A percentile compares a stretch with the other conserved stretches of the same genome.
phyloP scores from a whole-genome alignment of 345 rosid species.

The Streptanthus diversifolius region DNA sequence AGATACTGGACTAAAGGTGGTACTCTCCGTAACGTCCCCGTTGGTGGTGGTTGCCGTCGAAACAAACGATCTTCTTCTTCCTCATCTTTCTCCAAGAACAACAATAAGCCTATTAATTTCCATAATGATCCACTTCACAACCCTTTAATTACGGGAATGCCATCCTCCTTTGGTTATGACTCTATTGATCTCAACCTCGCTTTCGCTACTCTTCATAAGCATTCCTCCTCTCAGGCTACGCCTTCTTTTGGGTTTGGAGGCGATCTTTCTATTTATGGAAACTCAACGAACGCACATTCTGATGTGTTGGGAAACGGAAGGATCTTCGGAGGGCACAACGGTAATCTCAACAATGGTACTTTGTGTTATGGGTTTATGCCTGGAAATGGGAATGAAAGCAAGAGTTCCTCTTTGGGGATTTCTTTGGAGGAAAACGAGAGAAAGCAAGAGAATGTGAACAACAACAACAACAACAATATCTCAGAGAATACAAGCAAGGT shows the following conservation, averaged over 20 bases:
- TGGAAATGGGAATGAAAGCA: slow-evolving; percentile 32
- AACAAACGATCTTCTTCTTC: slow-evolving; percentile 56
- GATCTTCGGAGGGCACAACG: slow-evolving; percentile 43
- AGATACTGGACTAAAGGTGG: slow-evolving; percentile 93
- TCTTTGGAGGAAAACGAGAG: slow-evolving; percentile 35
- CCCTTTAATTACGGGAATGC: slow-evolving; percentile 39
- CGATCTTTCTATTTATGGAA: slow-evolving; percentile 48
- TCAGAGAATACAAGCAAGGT: slow-evolving; percentile 39
- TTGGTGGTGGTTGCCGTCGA: slow-evolving; percentile 84
- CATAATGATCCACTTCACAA: slow-evolving; percentile 32
- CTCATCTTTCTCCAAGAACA: slow-evolving; percentile 40
- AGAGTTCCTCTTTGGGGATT: slow-evolving; percentile 30
- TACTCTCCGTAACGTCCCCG: slow-evolving; percentile 71
- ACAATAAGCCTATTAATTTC: slow-evolving; percentile 40
- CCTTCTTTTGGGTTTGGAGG: slow-evolving; percentile 45
- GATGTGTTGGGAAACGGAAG: slow-evolving; percentile 41
- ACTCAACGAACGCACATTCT: slow-evolving; percentile 19
- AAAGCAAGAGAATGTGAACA: slow-evolving; percentile 52
- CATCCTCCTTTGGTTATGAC: slow-evolving; percentile 47
- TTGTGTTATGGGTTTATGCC: slow-evolving; percentile 40
- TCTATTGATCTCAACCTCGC: slow-evolving; percentile 71
- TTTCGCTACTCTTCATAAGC: slow-evolving; percentile 61
- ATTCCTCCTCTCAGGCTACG: slow-evolving; percentile 41
- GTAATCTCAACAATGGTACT: slow-evolving; percentile 34
- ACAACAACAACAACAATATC: slow-evolving; percentile 33